Evolutionary conservation across 164 flowering plant species (phyloP), one percentile per base, ranked within the genome.

Genomic region (Liquidambar formosana): DNA sequence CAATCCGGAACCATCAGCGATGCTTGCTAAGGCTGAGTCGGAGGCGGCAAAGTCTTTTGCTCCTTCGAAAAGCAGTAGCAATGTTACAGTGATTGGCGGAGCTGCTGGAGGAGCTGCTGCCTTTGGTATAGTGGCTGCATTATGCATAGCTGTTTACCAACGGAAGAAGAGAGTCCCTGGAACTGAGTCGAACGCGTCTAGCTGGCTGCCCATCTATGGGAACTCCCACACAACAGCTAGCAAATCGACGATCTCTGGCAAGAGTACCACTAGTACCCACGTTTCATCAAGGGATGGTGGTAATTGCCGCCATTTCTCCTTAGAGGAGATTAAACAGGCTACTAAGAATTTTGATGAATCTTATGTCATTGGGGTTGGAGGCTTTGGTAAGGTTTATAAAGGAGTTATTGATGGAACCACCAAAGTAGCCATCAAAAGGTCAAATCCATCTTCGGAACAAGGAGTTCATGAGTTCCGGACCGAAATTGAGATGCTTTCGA

Each of bases 401-500:
- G 92, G 88, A 2, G 71, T 77, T 8, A 71, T 88, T 11, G 92
- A 88, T 41, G 81, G 76, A 14, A 57, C 59, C 0, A 76, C 66
- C 0, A 79, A 78, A 70, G 91, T 87, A 5, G 91, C 89, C 8
- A 82, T 85, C 45, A 87, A 87, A 26, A 66, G 87, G 23, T 78
- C 87, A 15, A 87, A 87, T 70, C 91, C 89, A 0, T 73, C 75
- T 4, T 77, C 91, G 1, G 86, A 87, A 21, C 91, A 87, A 75
- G 91, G 89, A 6, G 79, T 84, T n/a, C 76, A 88, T 15, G 89
- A 83, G 65, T 86, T 86, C 71, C 74, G 63, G 21, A 83, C 84
- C 0, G 89, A 85, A 71, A 84, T 89, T 4, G 88, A 85, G 73
- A 77, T 89, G 84, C 88, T 89, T 44, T 89, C 91, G 0, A 87